phyloP scores from a whole-genome alignment of 306 rosid species.

The Crataegus laevigata region DNA sequence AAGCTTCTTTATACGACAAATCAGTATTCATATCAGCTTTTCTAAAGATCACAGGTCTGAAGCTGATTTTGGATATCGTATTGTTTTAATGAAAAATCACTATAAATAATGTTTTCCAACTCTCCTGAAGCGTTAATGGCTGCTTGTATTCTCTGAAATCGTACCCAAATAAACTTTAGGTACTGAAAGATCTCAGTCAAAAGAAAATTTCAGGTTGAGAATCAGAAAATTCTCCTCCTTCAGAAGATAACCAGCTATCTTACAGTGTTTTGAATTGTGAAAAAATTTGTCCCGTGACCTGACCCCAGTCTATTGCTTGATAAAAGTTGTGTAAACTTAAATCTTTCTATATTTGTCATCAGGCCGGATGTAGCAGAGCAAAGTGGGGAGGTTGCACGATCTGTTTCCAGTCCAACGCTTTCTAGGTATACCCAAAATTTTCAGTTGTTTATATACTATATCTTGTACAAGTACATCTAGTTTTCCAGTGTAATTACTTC shows the following conservation, averaged over 20 bases:
- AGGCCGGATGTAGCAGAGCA: slow-evolving; percentile 89
- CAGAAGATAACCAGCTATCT: no score
- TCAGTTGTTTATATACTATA: background rate
- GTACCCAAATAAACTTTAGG: background rate
- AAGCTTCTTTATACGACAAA: background rate
- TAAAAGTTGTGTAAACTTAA: background rate
- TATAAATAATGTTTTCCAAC: background rate
- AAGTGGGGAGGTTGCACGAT: slow-evolving; percentile 77
- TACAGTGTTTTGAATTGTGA: background rate
- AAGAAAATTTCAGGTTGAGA: no score
- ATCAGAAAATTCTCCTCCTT: no score
- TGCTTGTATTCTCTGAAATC: background rate
- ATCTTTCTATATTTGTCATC: slow-evolving; percentile 13
- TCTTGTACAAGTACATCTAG: background rate
- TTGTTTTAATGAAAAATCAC: background rate
- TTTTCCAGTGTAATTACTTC: background rate
- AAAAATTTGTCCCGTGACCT: background rate
- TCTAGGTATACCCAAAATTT: slow-evolving; percentile 34
- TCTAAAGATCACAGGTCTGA: background rate
- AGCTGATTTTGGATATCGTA: background rate
- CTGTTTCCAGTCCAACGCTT: slow-evolving; percentile 59
- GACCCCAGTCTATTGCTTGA: background rate
- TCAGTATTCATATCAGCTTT: background rate
- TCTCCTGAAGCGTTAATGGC: no score
- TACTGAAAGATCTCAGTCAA: no score